Base-by-base conservation (phyloP, 2,329 filamentous ascomycete genomes). In the Phyllosticta citrichinensis region DNA sequence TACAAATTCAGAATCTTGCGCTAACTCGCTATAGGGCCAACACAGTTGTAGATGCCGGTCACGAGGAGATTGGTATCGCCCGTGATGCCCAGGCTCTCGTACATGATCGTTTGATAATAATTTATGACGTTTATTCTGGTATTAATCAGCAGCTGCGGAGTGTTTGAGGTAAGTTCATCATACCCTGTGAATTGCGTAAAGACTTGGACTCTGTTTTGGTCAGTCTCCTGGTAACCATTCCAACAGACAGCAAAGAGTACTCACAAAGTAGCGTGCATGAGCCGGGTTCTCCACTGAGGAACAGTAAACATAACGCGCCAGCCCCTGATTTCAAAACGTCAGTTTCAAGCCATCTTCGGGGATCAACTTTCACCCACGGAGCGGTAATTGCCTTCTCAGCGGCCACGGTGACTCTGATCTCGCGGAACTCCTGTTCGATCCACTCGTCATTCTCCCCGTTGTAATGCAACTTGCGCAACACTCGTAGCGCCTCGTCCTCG, bases 171-270 rank as follows among this genome's bases (percentile, higher is more conserved):
- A 10, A 19, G 1, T 12, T 4, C 6, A 8, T 62, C 68, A 55
- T 70, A 74, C 74, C 82, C 83, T n/a, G 79, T 81, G 66, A 87
- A 80, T 64, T 87, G 85, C 55, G 84, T 84, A 66, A 88, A 85
- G 63, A 85, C 79, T 68, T 89, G 85, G 50, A 86, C 80, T 12
- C 33, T 40, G 14, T 14, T 40, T 17, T 12, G 33, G 33, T 40
- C 10, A 40, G 33, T 17, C 33, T 8, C 2, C 6, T 30, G 6
- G 22, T 14, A 17, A 12, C 33, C 33, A 40, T 40, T 40, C 9
- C 27, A 27, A 30, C 27, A 30, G 1, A 30, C 27, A 30, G 27
- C 6, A 30, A 10, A 11, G 2, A 14, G 10, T 17, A 40, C 33
- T 40, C 14, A 40, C 33, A 83, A 72, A 52, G 81, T 81, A 22